These are phyloP conservation scores for Debaryomycetaceae sp. DNA, from an alignment of 1,139 yeast species.

Conservation along the genomic window DNA sequence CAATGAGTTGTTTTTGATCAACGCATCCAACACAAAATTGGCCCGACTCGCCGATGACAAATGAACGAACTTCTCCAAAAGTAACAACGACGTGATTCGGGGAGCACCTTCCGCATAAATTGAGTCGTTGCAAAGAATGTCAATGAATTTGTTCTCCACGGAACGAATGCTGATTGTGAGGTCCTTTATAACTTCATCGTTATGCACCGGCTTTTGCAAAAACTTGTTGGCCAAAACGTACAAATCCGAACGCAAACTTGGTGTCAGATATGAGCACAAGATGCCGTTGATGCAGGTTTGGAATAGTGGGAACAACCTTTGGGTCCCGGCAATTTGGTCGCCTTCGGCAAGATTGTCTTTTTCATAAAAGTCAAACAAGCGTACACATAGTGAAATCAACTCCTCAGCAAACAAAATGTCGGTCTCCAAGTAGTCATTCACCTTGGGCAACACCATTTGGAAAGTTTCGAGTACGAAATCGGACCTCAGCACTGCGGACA, in stretches of 20 bases:
- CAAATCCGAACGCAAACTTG: constrained; percentile 69
- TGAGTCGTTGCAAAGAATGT: constrained; percentile 70
- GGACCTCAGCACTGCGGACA: constrained; percentile 29
- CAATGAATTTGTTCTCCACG: constrained; percentile 59
- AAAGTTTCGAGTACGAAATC: constrained; percentile 73
- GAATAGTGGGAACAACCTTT: constrained; percentile 64
- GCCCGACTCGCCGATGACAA: constrained; percentile 45
- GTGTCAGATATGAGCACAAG: constrained; percentile 61
- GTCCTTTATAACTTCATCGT: constrained; percentile 39
- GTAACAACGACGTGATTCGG: constrained; percentile 69
- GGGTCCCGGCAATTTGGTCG: constrained; percentile 21
- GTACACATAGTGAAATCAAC: constrained; percentile 68
- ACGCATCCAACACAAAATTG: constrained; percentile 55
- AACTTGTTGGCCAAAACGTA: constrained; percentile 71
- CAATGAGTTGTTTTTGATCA: constrained; percentile 65
- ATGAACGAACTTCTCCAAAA: constrained; percentile 67
- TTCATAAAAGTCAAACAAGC: constrained; percentile 62
- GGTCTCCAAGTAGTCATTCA: constrained; percentile 65
- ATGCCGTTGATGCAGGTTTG: constrained; percentile 73
- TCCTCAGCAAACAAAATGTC: constrained; percentile 72
- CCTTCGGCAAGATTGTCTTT: constrained; percentile 32
- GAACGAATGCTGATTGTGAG: constrained; percentile 50
- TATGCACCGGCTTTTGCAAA: constrained; percentile 46
- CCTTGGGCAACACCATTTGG: constrained; percentile 70
- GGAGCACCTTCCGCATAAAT: constrained; percentile 75